Evolutionary conservation across 2,329 filamentous ascomycete genomes (phyloP), one percentile per base, ranked within the genome.

Genomic region (Hypomyces perniciosus): DNA sequence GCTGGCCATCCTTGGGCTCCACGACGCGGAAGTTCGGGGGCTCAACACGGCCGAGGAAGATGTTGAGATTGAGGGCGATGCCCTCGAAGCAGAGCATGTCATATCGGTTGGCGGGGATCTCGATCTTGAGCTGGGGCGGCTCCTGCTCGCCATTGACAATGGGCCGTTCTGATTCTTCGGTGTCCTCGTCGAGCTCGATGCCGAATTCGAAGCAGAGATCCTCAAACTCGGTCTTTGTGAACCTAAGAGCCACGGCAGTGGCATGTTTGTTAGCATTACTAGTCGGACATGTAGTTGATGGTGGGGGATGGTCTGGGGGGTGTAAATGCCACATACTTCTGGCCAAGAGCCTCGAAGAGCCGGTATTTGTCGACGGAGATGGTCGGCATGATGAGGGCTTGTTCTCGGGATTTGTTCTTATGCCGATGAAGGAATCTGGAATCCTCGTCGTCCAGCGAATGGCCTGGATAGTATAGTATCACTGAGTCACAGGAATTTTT

Each of bases 131-230:
- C 72, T 97, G 89, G 51, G 93, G 86, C 46, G 89, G 83, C 72
- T 95, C 89, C 71, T 95, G 87, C 60, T 85, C 82, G 67, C 86
- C 86, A 73, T 90, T 79, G 62, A 88, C 79, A 52, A 86, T 74
- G 31, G 88, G 87, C 43, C 88, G 78, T 58, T 89, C 83, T 52
- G 81, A 78, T 62, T 88, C 78, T 60, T 89, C 86, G 45, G 88
- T 93, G 70, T 99, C 93, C 75, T 97, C 92, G 74, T 99, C 93
- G 61, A 99, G 81, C 72, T 99, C 93, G 67, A 99, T 95, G 54
- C 91, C 91, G 67, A 96, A 99, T 65, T 99, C 92, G 79, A 99
- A 99, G 72, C 93, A 97, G 61, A 99, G 79, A 66, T 95, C 88
- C 71, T 99, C 93, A 66, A 99, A 99, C 65, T 95, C 89, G 63